phyloP scores from a whole-genome alignment of 169 alveolate species.

The Eimeria necatrix region DNA sequence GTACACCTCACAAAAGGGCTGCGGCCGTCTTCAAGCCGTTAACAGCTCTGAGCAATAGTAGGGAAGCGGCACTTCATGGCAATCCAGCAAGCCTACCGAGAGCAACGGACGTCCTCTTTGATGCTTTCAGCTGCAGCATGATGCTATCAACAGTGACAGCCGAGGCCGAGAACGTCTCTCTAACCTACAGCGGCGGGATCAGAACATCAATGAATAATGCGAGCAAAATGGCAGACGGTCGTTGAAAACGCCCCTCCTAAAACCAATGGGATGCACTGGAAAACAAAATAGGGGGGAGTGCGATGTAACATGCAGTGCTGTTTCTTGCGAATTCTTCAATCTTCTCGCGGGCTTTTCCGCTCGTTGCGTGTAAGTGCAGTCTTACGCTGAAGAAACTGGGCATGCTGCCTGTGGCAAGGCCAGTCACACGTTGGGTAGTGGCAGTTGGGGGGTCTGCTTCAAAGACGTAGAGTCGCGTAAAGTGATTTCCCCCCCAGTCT shows the following conservation, averaged over 20 bases:
- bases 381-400: slow-evolving; percentile 83
- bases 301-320: not conserved
- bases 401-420: slow-evolving; percentile 87
- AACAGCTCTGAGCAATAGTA: not conserved
- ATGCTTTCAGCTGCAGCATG: slow-evolving; percentile 80
- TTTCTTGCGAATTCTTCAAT: too few species aligned
- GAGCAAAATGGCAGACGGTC: too few species aligned
- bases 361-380: not conserved
- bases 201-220: too few species aligned
- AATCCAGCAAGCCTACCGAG: slow-evolving; percentile 60
- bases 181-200: slow-evolving; percentile 69
- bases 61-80: not conserved
- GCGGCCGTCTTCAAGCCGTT: not conserved
- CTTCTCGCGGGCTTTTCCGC: too few species aligned
- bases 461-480: slow-evolving; percentile 79
- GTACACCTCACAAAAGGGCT: not conserved
- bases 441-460: slow-evolving; percentile 90
- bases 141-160: slow-evolving; percentile 87
- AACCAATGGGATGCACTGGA: not conserved
- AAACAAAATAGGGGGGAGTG: not conserved
- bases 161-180: slow-evolving; percentile 85
- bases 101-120: slow-evolving; percentile 82
- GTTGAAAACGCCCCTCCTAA: too few species aligned
- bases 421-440: slow-evolving; percentile 88
- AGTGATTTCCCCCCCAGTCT: slow-evolving; percentile 60